phyloP scores from a whole-genome alignment of 2,329 filamentous ascomycete species.

The Herpotrichia juniperi region DNA sequence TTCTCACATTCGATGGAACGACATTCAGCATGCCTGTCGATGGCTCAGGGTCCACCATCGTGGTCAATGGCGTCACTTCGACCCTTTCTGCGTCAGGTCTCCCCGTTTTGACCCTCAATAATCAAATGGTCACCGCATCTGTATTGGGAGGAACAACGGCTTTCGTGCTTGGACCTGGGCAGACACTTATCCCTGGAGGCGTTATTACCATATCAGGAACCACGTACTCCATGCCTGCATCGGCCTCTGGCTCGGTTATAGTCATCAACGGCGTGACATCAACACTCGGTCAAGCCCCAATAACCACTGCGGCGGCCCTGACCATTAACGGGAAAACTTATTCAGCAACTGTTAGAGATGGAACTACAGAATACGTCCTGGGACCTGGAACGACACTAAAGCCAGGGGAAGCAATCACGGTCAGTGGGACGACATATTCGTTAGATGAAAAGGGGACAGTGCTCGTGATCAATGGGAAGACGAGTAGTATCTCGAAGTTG shows the following conservation, averaged over 20 bases:
- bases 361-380: slow-evolving; percentile 33
- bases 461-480: slow-evolving; percentile 39
- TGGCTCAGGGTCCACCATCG: slow-evolving; percentile 23
- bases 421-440: slow-evolving; percentile 37
- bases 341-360: slow-evolving; percentile 26
- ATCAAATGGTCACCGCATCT: slow-evolving; percentile 17
- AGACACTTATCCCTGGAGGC: slow-evolving; percentile 35
- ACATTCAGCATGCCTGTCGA: slow-evolving; percentile 29
- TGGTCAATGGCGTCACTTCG: slow-evolving; percentile 36
- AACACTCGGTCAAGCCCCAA: slow-evolving; percentile 20
- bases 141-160: slow-evolving; percentile 28
- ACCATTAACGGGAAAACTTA: slow-evolving; percentile 36
- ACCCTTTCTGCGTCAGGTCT: slow-evolving; percentile 19
- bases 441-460: slow-evolving; percentile 32
- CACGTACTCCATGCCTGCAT: slow-evolving; percentile 29
- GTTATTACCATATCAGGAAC: slow-evolving; percentile 34
- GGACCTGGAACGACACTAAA: slow-evolving; percentile 27
- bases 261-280: slow-evolving; percentile 35
- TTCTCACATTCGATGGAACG: slow-evolving; percentile 30
- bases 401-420: slow-evolving; percentile 27
- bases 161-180: slow-evolving; percentile 27
- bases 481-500: slow-evolving; percentile 28
- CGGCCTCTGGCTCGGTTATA: slow-evolving; percentile 29
- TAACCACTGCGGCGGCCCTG: slow-evolving; percentile 28
- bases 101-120: slow-evolving; percentile 21